Evolutionary conservation across 371 early-diverging fungal species (phyloP), one percentile per base, ranked within the genome.

Genomic region (Rhizopus microsporus): DNA sequence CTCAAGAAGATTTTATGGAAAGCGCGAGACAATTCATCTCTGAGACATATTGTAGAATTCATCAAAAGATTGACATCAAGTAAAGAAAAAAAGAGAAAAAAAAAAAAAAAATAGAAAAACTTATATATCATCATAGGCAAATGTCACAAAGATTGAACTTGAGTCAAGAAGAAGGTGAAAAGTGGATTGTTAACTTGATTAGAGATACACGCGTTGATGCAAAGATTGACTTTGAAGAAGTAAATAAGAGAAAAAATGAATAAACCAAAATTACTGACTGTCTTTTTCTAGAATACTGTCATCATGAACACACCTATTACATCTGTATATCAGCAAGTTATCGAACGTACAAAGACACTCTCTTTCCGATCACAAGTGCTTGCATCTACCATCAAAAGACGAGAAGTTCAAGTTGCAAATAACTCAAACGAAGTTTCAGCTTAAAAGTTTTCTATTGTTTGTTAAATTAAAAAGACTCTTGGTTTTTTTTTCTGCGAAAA

Each of bases 101-200:
- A 10, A 12, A 33, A 33, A 32, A n/a, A 31, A 33, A 9, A 23
- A 23, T 4, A 46, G 29, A 15, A 8, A 17, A 29, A 23, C 17
- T n/a, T 5, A n/a, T 10, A 5, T 47, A 23, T 56, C 47, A 17
- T 50, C n/a, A 31, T 61, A 84, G 82, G 33, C 88, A 86, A 46
- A 83, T 96, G 72, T 85, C 91, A 38, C 86, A 87, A 67, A 87
- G 87, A 56, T 78, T 96, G 51, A 92, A 92, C 72, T 81, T 96
- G 83, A 78, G 77, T 65, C 87, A 88, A 68, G 94, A 92, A 59
- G 92, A 91, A 69, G 95, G 95, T 50, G 96, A 96, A 74, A 94
- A 95, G 74, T 96, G 96, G 96, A 93, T 96, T 51, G 96, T 93
- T 53, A 93, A 96, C 82, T 80, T 96, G 68, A 95, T 96, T 70